Conservation (phyloP, 495 filamentous ascomycete genomes). For the Entonaema liquescens region DNA sequence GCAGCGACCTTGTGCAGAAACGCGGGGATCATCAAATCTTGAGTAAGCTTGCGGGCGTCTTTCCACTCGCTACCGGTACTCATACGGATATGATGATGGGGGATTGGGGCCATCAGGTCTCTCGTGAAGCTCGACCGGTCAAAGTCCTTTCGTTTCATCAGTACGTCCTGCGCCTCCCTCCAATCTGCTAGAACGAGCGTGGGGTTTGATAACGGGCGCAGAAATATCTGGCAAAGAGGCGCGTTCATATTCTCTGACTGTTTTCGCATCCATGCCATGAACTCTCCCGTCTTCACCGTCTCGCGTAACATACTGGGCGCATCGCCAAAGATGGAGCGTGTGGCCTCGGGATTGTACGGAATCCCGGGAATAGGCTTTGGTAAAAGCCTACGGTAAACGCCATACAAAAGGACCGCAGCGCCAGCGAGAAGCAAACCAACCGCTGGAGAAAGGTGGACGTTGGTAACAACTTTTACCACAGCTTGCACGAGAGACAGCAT, state of each 20-base stretch:
- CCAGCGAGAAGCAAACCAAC: neutral
- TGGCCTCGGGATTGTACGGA: conserved; percentile 44
- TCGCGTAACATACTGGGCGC: conserved; percentile 35
- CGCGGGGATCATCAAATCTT: conserved; percentile 1
- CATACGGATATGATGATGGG: neutral
- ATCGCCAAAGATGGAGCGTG: conserved; percentile 45
- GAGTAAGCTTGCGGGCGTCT: neutral
- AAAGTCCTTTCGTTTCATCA: conserved; percentile 49
- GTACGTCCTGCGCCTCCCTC: conserved; percentile 48
- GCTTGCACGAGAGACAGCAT: neutral
- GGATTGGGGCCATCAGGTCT: conserved; percentile 1
- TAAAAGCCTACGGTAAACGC: conserved; percentile 22
- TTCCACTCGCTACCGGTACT: conserved; percentile 4
- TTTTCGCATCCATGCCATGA: conserved; percentile 21
- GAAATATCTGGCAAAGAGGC: conserved; percentile 51
- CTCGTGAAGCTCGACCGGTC: conserved; percentile 23
- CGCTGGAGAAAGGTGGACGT: neutral
- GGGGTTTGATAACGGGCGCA: conserved; percentile 45
- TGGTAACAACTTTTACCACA: neutral
- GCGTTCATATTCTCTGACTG: conserved; percentile 41
- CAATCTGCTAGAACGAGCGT: conserved; percentile 48
- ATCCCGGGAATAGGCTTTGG: conserved; percentile 47
- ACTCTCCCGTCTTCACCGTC: conserved; percentile 21
- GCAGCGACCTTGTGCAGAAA: neutral
- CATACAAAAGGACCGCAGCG: neutral